Conservation (phyloP, 805 yeast species). For the Isabelozyma gotoi region DNA sequence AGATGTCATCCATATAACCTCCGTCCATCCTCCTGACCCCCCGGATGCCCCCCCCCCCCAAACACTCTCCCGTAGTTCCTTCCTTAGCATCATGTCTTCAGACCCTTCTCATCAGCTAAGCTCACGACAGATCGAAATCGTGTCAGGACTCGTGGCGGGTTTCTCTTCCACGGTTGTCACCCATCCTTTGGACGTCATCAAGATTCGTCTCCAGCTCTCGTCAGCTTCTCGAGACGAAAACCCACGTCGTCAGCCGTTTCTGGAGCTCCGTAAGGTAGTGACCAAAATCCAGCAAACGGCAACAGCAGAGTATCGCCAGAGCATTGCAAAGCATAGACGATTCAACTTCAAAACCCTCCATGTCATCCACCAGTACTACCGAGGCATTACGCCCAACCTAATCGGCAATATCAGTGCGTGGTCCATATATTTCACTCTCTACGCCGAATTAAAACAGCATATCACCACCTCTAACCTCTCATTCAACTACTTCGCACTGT, state of each 20-base stretch:
- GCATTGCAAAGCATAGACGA: constrained; percentile 5
- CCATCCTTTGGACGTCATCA: constrained; percentile 88
- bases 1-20: too few species aligned
- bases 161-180: constrained; percentile 72
- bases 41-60: not conserved
- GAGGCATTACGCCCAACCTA: constrained; percentile 80
- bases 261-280: constrained; percentile 17
- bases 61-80: not conserved
- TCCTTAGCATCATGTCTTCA: not conserved
- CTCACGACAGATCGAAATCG: constrained; percentile 48
- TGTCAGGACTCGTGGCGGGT: constrained; percentile 82
- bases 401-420: constrained; percentile 86
- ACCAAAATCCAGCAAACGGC: constrained; percentile 20
- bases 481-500: constrained; percentile 33
- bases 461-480: constrained; percentile 12
- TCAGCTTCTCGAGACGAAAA: constrained; percentile 16
- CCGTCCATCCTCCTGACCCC: too few species aligned
- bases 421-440: constrained; percentile 83
- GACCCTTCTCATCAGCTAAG: not conserved
- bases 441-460: constrained; percentile 54
- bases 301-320: constrained; percentile 5
- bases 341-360: constrained; percentile 2
- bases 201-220: constrained; percentile 68
- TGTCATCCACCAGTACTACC: constrained; percentile 45
- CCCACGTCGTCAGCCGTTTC: constrained; percentile 15